phyloP scores from a whole-genome alignment of 78 protist species.

The slime mould (Dictyostelium discoideum) region DNA sequence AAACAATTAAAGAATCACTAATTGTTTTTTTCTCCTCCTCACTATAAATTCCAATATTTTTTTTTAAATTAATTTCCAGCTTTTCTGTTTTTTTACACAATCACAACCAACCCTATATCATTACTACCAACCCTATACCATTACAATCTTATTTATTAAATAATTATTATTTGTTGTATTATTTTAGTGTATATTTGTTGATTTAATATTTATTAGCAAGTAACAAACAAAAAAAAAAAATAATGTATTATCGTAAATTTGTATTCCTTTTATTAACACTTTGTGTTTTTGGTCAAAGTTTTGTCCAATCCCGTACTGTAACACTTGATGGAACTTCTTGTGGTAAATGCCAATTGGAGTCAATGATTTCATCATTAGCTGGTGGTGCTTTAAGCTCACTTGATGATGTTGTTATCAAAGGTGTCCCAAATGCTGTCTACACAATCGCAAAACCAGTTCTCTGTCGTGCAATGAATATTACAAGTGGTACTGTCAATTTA shows the following conservation, averaged over 20 bases:
- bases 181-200: not conserved
- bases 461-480: constrained; percentile 25
- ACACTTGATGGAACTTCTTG: constrained; percentile 23
- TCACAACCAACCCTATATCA: constrained; percentile 7
- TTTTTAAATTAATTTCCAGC: not conserved
- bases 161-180: not conserved
- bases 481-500: constrained; percentile 30
- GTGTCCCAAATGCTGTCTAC: constrained; percentile 17
- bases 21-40: not conserved
- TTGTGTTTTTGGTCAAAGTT: not conserved
- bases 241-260: constrained; percentile 14
- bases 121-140: not conserved
- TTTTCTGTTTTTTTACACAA: not conserved
- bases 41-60: not conserved
- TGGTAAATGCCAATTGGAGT: constrained; percentile 34
- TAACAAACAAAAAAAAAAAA: not conserved
- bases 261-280: constrained; percentile 10
- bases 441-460: constrained; percentile 21
- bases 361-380: not conserved
- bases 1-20: constrained; percentile 8
- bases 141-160: not conserved
- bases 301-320: constrained; percentile 4
- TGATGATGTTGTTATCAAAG: constrained; percentile 58
- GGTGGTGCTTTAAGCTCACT: constrained; percentile 21
- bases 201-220: not conserved